These are phyloP conservation scores for Garcia nutans DNA, from an alignment of 345 rosid species.

Conservation along the genomic window DNA sequence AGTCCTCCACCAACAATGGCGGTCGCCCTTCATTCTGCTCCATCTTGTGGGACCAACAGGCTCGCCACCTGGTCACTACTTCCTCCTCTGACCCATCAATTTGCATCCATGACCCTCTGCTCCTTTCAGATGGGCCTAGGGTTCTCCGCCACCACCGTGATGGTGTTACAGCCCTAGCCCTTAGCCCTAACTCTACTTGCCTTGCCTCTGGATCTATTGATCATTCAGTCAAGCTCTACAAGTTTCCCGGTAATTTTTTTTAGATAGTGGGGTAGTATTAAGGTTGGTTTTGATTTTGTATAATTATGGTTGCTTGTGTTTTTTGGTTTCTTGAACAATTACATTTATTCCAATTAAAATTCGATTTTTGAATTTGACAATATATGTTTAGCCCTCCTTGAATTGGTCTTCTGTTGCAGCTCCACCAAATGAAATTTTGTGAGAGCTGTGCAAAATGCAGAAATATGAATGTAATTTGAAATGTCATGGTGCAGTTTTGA, in stretches of 20 bases:
- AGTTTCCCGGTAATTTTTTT: constrained; percentile 61
- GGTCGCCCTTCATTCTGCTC: constrained; percentile 67
- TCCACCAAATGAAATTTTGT: no score
- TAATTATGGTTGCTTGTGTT: no score
- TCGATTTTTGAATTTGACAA: no score
- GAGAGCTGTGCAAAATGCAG: no score
- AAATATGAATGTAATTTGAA: neutral
- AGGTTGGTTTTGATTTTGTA: neutral
- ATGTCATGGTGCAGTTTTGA: neutral
- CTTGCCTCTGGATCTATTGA: constrained; percentile 95
- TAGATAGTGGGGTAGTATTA: neutral
- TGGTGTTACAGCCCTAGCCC: constrained; percentile 80
- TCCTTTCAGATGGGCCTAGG: constrained; percentile 55
- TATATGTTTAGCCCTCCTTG: no score
- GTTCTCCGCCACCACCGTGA: constrained; percentile 92
- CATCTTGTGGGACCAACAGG: constrained; percentile 81
- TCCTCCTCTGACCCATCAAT: constrained; percentile 76
- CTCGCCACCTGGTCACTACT: constrained; percentile 73
- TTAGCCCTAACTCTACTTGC: constrained; percentile 85
- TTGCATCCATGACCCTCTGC: constrained; percentile 71
- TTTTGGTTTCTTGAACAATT: no score
- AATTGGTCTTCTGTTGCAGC: no score
- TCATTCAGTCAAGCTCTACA: constrained; percentile 96
- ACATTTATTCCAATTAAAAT: no score
- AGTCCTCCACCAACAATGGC: constrained; percentile 33